phyloP scores from a whole-genome alignment of 1,284 basidiomycete genomes.

The Butyriboletus appendiculatus region DNA sequence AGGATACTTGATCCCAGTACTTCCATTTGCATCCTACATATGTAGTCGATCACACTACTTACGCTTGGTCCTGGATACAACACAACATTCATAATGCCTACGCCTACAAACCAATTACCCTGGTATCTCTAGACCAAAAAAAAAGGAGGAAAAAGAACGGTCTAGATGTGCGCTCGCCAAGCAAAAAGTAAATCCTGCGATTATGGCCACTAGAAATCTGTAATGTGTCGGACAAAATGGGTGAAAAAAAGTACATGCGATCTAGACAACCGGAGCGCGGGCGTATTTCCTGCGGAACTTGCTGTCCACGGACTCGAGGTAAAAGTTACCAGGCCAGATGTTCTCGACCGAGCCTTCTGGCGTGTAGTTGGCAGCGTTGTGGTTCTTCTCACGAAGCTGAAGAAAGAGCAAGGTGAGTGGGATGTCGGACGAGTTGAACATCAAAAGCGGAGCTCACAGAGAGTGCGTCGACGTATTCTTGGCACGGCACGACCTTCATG shows the following conservation, averaged over 20 bases:
- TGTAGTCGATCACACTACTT: not conserved
- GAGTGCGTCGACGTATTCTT: slow-evolving; percentile 80
- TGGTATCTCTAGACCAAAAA: slow-evolving; percentile 9
- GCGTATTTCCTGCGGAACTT: slow-evolving; percentile 93
- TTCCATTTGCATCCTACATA: too few species aligned
- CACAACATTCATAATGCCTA: not conserved
- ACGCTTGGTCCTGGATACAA: not conserved
- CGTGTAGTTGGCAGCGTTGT: slow-evolving; percentile 87
- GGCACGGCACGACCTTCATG: slow-evolving; percentile 92
- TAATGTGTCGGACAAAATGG: not conserved
- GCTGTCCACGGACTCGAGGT: slow-evolving; percentile 90
- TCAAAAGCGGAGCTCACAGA: slow-evolving; percentile 48
- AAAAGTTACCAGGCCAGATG: slow-evolving; percentile 94
- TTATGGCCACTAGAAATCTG: not conserved
- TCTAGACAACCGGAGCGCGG: slow-evolving; percentile 49
- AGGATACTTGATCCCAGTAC: too few species aligned
- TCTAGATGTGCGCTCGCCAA: slow-evolving; percentile 12
- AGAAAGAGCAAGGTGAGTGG: slow-evolving; percentile 4
- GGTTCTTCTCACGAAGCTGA: slow-evolving; percentile 94
- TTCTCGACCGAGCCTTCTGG: slow-evolving; percentile 88
- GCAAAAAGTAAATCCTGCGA: not conserved
- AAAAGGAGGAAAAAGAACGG: not conserved
- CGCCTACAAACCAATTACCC: slow-evolving; percentile 5
- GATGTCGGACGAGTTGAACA: not conserved
- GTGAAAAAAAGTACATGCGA: slow-evolving; percentile 2